Evolutionary conservation across 305 asterid species (phyloP).

Genomic region (Plantago rigida): DNA sequence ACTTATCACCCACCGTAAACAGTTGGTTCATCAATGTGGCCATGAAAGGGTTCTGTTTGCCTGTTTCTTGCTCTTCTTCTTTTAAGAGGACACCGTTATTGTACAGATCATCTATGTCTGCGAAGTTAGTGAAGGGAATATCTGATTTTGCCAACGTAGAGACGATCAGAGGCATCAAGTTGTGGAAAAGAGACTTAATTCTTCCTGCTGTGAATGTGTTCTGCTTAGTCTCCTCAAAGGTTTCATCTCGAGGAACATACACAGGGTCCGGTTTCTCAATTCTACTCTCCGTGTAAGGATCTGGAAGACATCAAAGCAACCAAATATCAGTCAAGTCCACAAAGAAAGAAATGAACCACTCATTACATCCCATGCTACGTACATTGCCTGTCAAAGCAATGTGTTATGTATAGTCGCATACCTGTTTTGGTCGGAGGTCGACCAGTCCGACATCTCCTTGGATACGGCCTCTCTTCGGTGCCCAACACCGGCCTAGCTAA

Average conservation of each 20-base stretch:
- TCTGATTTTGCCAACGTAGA: slow-evolving; percentile 59
- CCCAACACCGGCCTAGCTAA: slow-evolving; percentile 49
- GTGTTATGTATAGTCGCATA: slow-evolving; percentile 13
- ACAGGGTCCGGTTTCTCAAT: slow-evolving; percentile 69
- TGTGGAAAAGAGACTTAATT: slow-evolving; percentile 62
- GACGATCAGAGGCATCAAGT: slow-evolving; percentile 58
- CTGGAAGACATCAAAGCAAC: slow-evolving; percentile 29
- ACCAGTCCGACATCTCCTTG: slow-evolving; percentile 79
- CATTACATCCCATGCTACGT: too few relatives aligned
- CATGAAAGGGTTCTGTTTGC: slow-evolving; percentile 25
- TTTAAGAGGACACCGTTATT: slow-evolving; percentile 46
- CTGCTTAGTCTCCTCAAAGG: slow-evolving; percentile 73
- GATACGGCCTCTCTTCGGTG: slow-evolving; percentile 64
- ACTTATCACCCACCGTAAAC: slow-evolving; percentile 49
- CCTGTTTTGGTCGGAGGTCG: slow-evolving; percentile 49
- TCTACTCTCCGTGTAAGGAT: slow-evolving; percentile 45
- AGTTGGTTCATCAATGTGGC: slow-evolving; percentile 34
- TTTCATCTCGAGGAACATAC: slow-evolving; percentile 78
- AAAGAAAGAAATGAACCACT: neutral
- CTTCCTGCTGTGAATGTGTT: slow-evolving; percentile 61
- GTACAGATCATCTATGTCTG: slow-evolving; percentile 69
- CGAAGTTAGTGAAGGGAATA: slow-evolving; percentile 61
- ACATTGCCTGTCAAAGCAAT: too few relatives aligned
- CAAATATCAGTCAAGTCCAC: neutral
- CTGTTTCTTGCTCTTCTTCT: slow-evolving; percentile 29